phyloP scores from a whole-genome alignment of 2,329 filamentous ascomycete species.

The Penicillium olsonii region DNA sequence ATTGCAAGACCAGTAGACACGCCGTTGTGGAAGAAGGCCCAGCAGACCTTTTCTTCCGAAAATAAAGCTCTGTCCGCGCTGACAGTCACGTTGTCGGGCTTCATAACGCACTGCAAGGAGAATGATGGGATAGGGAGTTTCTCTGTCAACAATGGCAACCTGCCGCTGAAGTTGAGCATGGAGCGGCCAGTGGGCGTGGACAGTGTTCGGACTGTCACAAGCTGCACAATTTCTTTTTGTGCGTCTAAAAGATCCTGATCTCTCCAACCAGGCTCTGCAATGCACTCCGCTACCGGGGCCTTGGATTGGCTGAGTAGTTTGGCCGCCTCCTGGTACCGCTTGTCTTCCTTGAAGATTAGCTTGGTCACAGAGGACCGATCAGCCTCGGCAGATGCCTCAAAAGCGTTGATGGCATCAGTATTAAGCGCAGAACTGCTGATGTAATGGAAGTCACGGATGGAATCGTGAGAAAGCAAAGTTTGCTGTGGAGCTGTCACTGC shows the following conservation, averaged over 20 bases:
- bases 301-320: constrained; percentile 83
- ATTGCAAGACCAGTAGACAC: constrained; percentile 92
- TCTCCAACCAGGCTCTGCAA: constrained; percentile 72
- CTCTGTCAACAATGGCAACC: constrained; percentile 86
- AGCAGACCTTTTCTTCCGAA: constrained; percentile 94
- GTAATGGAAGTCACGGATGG: constrained; percentile 73
- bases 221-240: constrained; percentile 86
- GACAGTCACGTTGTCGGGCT: constrained; percentile 86
- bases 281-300: constrained; percentile 74
- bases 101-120: constrained; percentile 87
- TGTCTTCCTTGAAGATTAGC: constrained; percentile 87
- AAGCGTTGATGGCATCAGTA: constrained; percentile 55
- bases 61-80: constrained; percentile 87
- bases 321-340: constrained; percentile 82
- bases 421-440: constrained; percentile 62
- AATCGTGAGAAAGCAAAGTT: constrained; percentile 61
- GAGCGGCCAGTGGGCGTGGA: constrained; percentile 86
- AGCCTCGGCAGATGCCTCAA: constrained; percentile 78
- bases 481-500: constrained; percentile 36
- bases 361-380: constrained; percentile 81
- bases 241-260: constrained; percentile 88
- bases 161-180: constrained; percentile 83
- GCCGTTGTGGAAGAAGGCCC: constrained; percentile 97
- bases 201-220: constrained; percentile 81
- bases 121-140: constrained; percentile 89